Conservation (phyloP, 345 rosid genomes). For the Dipteronia sinensis region DNA sequence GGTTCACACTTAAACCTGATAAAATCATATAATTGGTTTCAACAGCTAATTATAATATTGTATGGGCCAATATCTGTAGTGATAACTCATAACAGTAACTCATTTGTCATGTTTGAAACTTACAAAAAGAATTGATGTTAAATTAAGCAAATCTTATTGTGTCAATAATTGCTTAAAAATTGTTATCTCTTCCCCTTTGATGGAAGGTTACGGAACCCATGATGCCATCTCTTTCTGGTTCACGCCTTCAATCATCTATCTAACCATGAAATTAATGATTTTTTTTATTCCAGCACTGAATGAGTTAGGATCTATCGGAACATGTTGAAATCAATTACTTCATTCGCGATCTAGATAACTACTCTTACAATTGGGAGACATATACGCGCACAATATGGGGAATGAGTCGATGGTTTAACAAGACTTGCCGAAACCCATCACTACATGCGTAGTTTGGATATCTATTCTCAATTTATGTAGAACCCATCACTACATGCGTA, state of each 20-base stretch:
- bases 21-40: not conserved
- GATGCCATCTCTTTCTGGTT: conserved; percentile 20
- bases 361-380: too few species aligned
- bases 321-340: too few species aligned
- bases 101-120: conserved; percentile 21
- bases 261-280: not conserved
- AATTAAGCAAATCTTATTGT: conserved; percentile 10
- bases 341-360: too few species aligned
- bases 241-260: conserved; percentile 8
- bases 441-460: too few species aligned
- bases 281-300: too few species aligned
- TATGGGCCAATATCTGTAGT: not conserved
- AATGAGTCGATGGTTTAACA: too few species aligned
- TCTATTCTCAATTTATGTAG: too few species aligned
- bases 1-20: conserved; percentile 9
- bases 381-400: too few species aligned
- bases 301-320: too few species aligned
- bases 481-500: too few species aligned
- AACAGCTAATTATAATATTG: too few species aligned
- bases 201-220: conserved; percentile 20
- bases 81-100: not conserved
- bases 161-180: conserved; percentile 28
- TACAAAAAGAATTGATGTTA: conserved; percentile 16
- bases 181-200: conserved; percentile 18
- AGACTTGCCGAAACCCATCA: too few species aligned